Base-by-base conservation (phyloP, 495 filamentous ascomycete species). In the Neurospora sp. region DNA sequence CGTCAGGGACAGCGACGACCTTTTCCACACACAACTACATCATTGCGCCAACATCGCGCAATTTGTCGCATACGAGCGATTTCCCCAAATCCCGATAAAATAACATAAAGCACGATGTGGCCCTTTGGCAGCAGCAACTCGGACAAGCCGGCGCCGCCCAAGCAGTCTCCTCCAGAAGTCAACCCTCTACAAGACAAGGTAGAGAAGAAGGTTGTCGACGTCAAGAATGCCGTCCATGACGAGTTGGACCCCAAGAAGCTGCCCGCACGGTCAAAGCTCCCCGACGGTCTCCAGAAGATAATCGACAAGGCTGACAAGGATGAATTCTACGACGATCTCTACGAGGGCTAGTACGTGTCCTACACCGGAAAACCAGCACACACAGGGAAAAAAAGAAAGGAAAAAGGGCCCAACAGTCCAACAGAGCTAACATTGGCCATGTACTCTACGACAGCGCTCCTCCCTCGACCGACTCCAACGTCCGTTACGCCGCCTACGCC, bases 401-500 rank as follows among this genome's bases (percentile, higher is more conserved):
- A 18, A 16, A 35, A 8, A 18, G 14, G 53, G 10, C 14, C 53
- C 53, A 8, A 65, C 12, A 16, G 27, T 35, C 27, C 16, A 31
- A 18, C 53, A 18, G 39, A 38, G 59, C 72, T 71, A 37, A 75
- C 72, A 27, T 20, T 71, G 70, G 71, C 79, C 72, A 74, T 71
- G 68, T 53, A 69, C 69, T 75, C 27, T 39, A 47, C 59, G 53
- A 40, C 74, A 97, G 94, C 80, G 90, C 88, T 22, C 86, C 90
- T 35, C 90, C 96, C 73, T 90, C 93, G 8, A 98, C 94, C 53
- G 92, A 97, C 69, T 91, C 90, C 74, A 89, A 89, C 74, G 83
- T 94, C 79, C 93, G 96, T 75, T 99, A 97, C 81, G 96, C 95
- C 69, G 96, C 92, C 76, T 98, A 99, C 83, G 93, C 93, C 69